Evolutionary conservation across 805 yeast genomes (phyloP), one percentile per base, ranked within the genome.

Genomic region (Candida incommunis): DNA sequence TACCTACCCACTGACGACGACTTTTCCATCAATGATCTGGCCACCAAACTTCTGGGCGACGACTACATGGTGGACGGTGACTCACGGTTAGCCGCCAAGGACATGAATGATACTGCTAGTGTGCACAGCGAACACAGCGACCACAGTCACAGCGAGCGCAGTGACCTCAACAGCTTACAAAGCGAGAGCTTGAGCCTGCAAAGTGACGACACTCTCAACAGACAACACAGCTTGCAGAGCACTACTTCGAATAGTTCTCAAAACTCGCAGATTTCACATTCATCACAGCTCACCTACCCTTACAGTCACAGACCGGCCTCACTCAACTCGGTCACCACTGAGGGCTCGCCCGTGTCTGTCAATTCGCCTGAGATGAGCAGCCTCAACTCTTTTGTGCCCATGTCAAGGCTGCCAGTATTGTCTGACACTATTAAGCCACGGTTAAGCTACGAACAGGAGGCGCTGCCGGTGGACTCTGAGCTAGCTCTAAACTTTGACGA

Each of bases 1-100:
- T 54, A 43, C 41, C 44, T 53, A 18, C 56, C 56, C 4, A 22
- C 34, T 3, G 41, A 46, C 16, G 48, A 46, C 5, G 53, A 54
- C 20, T 46, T 46, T 34, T 46, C 54, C 18, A 52, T 54, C 44
- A 54, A 54, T 44, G 43, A 47, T 11, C 20, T 31, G 27, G 45
- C 54, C 21, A 51, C 51, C 34, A 53, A 51, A 11, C 42, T 51
- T 21, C 26, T 54, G 22, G 41, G 29, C 21, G 43, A 31, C 15
- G 50, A 52, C 23, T 25, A 25, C 27, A 13, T 25, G 13, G 13
- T 13, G 13, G 27, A 25, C 27, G 13, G 27, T 25, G 27, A 25
- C 13, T n/a, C n/a, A n/a, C n/a, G n/a, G n/a, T n/a, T n/a, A n/a
- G n/a, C n/a, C n/a, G n/a, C n/a, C n/a, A n/a, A n/a, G n/a, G 13